Evolutionary conservation across 139 green algal genomes (phyloP).

Genomic region (Chlorella vulgaris): DNA sequence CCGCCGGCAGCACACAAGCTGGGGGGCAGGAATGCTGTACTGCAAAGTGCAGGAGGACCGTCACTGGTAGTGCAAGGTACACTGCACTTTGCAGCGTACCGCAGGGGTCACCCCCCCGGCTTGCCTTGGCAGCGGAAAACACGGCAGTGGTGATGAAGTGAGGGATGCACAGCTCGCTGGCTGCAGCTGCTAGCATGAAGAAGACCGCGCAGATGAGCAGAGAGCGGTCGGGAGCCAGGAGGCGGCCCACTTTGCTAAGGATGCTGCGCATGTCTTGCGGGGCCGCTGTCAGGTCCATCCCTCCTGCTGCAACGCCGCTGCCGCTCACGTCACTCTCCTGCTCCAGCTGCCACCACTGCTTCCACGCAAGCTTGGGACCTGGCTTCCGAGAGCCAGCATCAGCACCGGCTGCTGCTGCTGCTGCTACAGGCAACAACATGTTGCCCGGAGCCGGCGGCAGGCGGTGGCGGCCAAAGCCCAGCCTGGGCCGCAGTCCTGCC

Average conservation of each 20-base stretch:
- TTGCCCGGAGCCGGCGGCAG: too few relatives aligned
- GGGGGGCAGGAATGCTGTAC: neutral
- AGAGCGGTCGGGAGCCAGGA: constrained; percentile 14
- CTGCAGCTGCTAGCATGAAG: constrained; percentile 32
- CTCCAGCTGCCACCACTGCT: constrained; percentile 6
- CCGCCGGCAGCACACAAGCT: neutral
- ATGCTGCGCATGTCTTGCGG: constrained; percentile 15
- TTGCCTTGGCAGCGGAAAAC: constrained; percentile 56
- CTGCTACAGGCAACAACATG: constrained; percentile 4
- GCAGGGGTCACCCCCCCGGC: too few relatives aligned
- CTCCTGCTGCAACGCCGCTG: neutral
- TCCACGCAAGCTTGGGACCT: neutral
- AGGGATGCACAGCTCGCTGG: constrained; percentile 77
- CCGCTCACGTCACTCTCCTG: too few relatives aligned
- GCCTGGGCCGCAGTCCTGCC: too few relatives aligned
- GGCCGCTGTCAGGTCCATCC: neutral
- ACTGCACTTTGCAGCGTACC: neutral
- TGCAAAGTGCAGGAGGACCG: neutral
- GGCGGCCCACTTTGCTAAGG: constrained; percentile 10
- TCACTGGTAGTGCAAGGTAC: neutral
- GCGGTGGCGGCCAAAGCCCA: too few relatives aligned
- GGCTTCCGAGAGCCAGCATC: too few relatives aligned
- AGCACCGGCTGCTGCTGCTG: constrained; percentile 1
- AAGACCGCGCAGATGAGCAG: neutral
- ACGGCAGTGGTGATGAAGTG: constrained; percentile 76